Percentiles rank a stretch among this genome's conserved stretches.
Evolutionary conservation across 2,329 filamentous ascomycete genomes (phyloP).

Genomic region (Nothophaeocryptopus gaeumannii): DNA sequence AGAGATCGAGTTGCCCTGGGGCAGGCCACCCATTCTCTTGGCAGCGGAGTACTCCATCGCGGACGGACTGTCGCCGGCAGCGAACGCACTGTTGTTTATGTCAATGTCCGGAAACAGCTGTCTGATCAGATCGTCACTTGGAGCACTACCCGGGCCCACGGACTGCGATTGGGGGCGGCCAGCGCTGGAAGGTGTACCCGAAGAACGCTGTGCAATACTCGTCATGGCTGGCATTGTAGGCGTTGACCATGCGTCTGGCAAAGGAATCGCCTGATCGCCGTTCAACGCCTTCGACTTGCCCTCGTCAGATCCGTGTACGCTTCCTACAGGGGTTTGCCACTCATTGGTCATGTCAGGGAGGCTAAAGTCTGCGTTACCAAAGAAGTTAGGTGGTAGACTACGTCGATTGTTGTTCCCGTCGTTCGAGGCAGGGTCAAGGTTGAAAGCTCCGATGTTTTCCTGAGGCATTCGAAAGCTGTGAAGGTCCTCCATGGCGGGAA

Average conservation of each 20-base stretch:
- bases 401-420: slow-evolving; percentile 27
- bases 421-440: slow-evolving; percentile 8
- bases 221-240: slow-evolving; percentile 19
- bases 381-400: slow-evolving; percentile 34
- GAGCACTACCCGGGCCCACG: slow-evolving; percentile 28
- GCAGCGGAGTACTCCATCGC: slow-evolving; percentile 5
- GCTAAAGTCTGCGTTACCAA: slow-evolving; percentile 27
- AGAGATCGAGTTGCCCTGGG: slow-evolving; percentile 11
- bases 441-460: slow-evolving; percentile 26
- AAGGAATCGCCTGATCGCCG: slow-evolving; percentile 11
- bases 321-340: slow-evolving; percentile 21
- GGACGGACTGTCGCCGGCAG: slow-evolving; percentile 10
- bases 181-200: slow-evolving; percentile 9
- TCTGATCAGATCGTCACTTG: slow-evolving; percentile 31
- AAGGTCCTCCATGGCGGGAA: slow-evolving; percentile 35
- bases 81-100: slow-evolving; percentile 21
- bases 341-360: slow-evolving; percentile 19
- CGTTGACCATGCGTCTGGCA: slow-evolving; percentile 24
- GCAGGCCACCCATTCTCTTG: slow-evolving; percentile 11
- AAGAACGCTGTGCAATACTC: slow-evolving; percentile 16
- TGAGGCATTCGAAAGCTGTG: slow-evolving; percentile 32
- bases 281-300: slow-evolving; percentile 16
- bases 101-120: slow-evolving; percentile 36
- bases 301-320: slow-evolving; percentile 10
- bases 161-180: slow-evolving; percentile 30